phyloP scores from a whole-genome alignment of 179 eudicot genomes.

The Corrigiola litoralis region DNA sequence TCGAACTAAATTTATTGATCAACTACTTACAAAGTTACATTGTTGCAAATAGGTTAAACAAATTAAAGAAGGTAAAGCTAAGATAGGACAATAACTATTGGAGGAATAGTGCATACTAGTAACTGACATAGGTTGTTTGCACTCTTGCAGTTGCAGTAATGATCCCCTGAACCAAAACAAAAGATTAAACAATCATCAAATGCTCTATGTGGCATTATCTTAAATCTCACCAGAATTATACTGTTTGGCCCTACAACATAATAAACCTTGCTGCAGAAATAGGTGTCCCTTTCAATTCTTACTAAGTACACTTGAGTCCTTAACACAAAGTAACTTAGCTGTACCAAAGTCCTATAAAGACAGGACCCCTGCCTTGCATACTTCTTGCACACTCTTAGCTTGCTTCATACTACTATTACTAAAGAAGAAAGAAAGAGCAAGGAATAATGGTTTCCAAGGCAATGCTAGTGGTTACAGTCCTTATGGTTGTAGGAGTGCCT shows the following conservation, averaged over 20 bases:
- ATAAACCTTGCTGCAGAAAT: slow-evolving; percentile 1
- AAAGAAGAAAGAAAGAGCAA: background rate
- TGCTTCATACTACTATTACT: background rate
- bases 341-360: slow-evolving; percentile 16
- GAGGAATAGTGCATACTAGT: too few species aligned
- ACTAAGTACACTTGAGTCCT: background rate
- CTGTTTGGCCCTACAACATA: background rate
- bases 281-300: background rate
- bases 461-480: background rate
- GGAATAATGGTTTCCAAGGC: background rate
- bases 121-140: too few species aligned
- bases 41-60: too few species aligned
- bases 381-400: background rate
- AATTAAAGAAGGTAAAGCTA: too few species aligned
- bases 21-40: too few species aligned
- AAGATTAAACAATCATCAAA: background rate
- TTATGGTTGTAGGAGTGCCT: slow-evolving; percentile 14
- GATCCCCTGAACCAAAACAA: background rate
- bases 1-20: too few species aligned
- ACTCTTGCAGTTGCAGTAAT: too few species aligned
- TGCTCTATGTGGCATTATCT: background rate
- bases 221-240: too few species aligned
- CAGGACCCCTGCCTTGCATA: background rate
- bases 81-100: too few species aligned
- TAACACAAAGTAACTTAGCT: background rate